Base-by-base conservation (phyloP, 2,329 filamentous ascomycete genomes). In the Waltergamsia citrina region DNA sequence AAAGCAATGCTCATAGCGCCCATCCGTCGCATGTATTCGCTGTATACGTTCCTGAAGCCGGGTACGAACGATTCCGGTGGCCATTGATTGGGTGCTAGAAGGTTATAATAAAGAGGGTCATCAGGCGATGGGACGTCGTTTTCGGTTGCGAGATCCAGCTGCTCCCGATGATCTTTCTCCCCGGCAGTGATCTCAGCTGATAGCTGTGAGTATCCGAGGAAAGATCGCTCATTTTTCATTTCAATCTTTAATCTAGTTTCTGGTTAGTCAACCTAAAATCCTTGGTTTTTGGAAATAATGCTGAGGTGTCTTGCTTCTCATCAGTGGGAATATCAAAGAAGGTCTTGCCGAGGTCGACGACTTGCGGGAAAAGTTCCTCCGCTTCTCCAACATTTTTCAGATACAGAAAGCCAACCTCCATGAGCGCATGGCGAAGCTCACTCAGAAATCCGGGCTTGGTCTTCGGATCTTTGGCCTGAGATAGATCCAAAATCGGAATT, bases 401-500 rank as follows among this genome's bases (percentile, higher is more conserved):
- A 50, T 94, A 94, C 16, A 93, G 56, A 49, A 94, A 94, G 2
- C 86, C 86, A n/a, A 93, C 83, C 52, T 90, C 81, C 47, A 94
- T 73, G 21, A 94, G 62, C 0, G 85, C 84, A 55, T 82, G 66
- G 12, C 82, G 80, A 21, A 94, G 68, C 35, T 84, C 67, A 1
- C 63, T 56, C 0, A 93, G 70, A 47, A 94, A 92, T 21, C 60
- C 62, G 3, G 81, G 71, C 57, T 92, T 93, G 1, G 81, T 79
- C 5, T 62, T 60, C 14, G 74, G 67, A 44, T 77, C 60, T 42
- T 67, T 63, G 25, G 85, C 81, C 16, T 72, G 63, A 11, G 80
- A 73, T 39, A 93, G 69, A 52, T 90, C 83, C 23, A 94, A 69
- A 34, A 92, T 73, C 2, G 86, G 86, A 38, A 94, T 78, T 3